These are phyloP conservation scores for Ajuga chamaepitys DNA, from an alignment of 257 asterid genomes.

Conservation along the genomic window DNA sequence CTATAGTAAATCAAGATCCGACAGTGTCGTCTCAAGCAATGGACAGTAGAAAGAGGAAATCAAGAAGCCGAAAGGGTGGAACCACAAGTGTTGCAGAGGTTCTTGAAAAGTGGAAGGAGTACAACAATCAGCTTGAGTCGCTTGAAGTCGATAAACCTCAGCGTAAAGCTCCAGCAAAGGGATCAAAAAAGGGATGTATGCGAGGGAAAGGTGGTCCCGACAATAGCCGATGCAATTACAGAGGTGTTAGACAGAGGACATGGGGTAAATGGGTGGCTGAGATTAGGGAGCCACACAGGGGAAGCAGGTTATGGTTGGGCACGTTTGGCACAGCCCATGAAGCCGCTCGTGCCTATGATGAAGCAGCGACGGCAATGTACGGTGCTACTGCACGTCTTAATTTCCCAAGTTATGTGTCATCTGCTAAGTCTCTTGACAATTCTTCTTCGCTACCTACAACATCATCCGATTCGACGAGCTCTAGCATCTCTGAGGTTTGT, in stretches of 20 bases:
- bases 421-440: background rate
- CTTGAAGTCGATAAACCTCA: conserved; percentile 12
- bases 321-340: conserved; percentile 33
- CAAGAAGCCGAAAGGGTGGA: conserved; percentile 36
- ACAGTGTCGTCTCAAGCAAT: conserved; percentile 7
- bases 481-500: conserved; percentile 42
- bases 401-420: conserved; percentile 17
- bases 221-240: conserved; percentile 34
- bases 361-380: conserved; percentile 51
- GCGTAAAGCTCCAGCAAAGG: conserved; percentile 51
- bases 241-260: conserved; percentile 66
- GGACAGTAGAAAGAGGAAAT: conserved; percentile 29
- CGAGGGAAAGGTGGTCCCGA: conserved; percentile 67
- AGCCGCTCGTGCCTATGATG: conserved; percentile 57
- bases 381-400: conserved; percentile 48
- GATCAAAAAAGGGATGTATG: conserved; percentile 65
- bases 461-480: conserved; percentile 31
- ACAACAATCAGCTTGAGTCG: conserved; percentile 29
- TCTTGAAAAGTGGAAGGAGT: conserved; percentile 48
- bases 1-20: conserved; percentile 4
- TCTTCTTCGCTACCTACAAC: conserved; percentile 18
- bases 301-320: conserved; percentile 52
- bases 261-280: conserved; percentile 78
- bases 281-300: conserved; percentile 55
- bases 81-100: conserved; percentile 31